Conservation (phyloP, 2,329 filamentous ascomycete genomes). For the Nigrograna mackinnonii region DNA sequence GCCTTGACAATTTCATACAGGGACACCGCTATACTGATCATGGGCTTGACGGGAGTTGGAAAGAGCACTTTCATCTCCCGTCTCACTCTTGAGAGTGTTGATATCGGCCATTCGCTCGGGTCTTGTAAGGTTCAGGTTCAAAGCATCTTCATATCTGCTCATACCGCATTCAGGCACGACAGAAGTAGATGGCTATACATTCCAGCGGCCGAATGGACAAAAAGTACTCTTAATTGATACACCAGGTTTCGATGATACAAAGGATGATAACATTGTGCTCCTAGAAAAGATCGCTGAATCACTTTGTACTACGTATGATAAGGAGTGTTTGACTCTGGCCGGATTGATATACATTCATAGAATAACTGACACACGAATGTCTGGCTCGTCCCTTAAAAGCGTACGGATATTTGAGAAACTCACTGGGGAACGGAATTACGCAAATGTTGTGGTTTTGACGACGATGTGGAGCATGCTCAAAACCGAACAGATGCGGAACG, state of each 20-base stretch:
- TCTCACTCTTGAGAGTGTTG: background rate
- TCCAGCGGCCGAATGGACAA: background rate
- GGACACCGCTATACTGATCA: constrained; percentile 1
- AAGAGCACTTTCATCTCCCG: constrained; percentile 6
- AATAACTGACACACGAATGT: constrained; percentile 46
- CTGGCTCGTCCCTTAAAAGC: constrained; percentile 43
- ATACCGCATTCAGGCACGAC: background rate
- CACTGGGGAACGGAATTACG: constrained; percentile 43
- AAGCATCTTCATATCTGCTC: background rate
- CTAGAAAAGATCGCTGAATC: background rate
- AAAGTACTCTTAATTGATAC: background rate
- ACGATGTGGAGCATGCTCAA: background rate
- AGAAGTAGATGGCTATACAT: background rate
- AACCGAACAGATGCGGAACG: background rate
- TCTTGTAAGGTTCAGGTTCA: background rate
- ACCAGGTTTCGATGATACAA: background rate
- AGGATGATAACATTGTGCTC: background rate
- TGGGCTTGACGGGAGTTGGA: constrained; percentile 4
- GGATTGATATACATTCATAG: constrained; percentile 42
- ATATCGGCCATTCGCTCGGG: background rate
- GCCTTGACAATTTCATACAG: no score
- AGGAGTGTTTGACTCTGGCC: background rate
- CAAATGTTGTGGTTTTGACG: constrained; percentile 41
- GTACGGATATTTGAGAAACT: constrained; percentile 49
- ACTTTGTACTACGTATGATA: background rate